Percentiles rank a stretch among this genome's conserved stretches.
Evolutionary conservation across 2,329 filamentous ascomycete genomes (phyloP).

Genomic region (Neurospora sp.): DNA sequence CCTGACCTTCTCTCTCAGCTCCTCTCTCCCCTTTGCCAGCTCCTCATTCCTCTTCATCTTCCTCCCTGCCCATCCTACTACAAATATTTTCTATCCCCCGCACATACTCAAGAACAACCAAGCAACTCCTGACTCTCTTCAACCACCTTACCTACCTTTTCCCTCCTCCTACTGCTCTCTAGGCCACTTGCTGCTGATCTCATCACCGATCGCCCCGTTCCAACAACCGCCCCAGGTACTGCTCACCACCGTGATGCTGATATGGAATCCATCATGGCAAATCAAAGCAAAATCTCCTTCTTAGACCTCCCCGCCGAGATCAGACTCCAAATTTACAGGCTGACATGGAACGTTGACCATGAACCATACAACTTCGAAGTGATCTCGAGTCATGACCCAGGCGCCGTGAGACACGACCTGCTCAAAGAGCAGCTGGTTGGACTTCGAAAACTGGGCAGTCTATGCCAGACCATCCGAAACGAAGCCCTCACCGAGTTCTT

Average conservation of each 20-base stretch:
- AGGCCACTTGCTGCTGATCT: not conserved
- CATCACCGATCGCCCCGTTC: not conserved
- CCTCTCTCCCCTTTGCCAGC: not conserved
- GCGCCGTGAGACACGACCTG: not conserved
- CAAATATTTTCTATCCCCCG: not conserved
- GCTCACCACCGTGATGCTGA: not conserved
- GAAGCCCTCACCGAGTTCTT: not conserved
- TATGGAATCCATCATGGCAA: not conserved
- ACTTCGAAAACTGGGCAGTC: not conserved
- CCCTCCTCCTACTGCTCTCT: not conserved
- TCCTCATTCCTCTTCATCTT: not conserved
- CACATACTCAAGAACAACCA: not conserved
- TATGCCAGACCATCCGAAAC: not conserved
- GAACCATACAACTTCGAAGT: not conserved
- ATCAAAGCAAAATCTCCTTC: not conserved
- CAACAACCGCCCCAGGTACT: not conserved
- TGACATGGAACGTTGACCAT: not conserved
- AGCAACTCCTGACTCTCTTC: not conserved
- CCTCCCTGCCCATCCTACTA: not conserved
- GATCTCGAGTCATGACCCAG: not conserved
- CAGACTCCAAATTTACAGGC: not conserved
- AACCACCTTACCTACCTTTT: not conserved
- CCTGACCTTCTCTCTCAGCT: not conserved
- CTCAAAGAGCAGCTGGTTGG: not conserved
- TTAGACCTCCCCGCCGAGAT: not conserved